Conservation (phyloP, 768 basidiomycete species). For the Lentinula guzmanii region DNA sequence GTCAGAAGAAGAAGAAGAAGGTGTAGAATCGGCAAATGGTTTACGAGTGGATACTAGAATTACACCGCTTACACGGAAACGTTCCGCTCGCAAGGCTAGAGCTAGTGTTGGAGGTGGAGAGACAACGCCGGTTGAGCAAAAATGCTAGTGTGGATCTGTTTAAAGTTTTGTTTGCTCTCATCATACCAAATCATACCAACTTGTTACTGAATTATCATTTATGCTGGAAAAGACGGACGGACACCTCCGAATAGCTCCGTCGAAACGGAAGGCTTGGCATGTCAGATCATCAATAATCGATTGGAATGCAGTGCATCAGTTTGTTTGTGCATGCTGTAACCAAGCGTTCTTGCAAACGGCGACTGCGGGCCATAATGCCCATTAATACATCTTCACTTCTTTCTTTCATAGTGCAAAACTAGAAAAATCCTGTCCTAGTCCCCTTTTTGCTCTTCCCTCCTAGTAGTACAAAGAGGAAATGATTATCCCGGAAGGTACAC, state of each 20-base stretch:
- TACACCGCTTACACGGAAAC: conserved; percentile 64
- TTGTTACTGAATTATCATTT: no score
- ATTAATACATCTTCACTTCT: not conserved
- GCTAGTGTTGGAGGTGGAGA: conserved; percentile 38
- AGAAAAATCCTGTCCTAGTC: not conserved
- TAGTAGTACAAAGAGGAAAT: not conserved
- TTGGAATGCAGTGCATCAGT: not conserved
- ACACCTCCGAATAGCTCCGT: no score
- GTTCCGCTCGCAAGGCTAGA: conserved; percentile 50
- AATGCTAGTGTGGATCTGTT: not conserved
- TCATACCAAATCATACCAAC: no score
- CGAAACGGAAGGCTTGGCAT: not conserved
- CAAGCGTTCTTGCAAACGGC: not conserved
- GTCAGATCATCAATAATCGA: not conserved
- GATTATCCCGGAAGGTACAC: not conserved
- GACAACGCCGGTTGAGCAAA: conserved; percentile 28
- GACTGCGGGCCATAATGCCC: not conserved
- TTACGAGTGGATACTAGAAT: conserved; percentile 34
- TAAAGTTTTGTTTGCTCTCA: not conserved
- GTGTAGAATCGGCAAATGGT: conserved; percentile 21
- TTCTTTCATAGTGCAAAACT: not conserved
- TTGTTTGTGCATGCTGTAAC: not conserved
- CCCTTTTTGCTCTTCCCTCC: not conserved
- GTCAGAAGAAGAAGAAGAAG: not conserved
- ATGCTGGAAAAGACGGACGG: no score